Evolutionary conservation across 345 rosid genomes (phyloP).

Genomic region (Acer negundo): DNA sequence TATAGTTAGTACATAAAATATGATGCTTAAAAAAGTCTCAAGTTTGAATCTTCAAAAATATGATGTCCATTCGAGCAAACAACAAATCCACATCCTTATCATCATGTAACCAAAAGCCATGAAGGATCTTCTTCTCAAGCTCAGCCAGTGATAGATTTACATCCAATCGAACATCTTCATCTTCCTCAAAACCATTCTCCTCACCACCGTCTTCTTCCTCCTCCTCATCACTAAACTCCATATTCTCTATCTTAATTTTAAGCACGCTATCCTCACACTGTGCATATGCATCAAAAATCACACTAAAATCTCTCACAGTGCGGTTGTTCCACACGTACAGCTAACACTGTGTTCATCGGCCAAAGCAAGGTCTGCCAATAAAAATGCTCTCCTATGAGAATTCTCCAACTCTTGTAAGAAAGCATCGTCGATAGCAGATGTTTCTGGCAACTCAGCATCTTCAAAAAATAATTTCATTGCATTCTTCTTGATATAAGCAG

Average conservation of each 20-base stretch:
- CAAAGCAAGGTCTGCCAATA: constrained; percentile 57
- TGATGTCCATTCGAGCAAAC: constrained; percentile 81
- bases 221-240: constrained; percentile 69
- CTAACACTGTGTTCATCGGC: constrained; percentile 46
- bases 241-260: constrained; percentile 63
- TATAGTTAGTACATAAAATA: constrained; percentile 1
- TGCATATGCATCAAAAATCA: constrained; percentile 82
- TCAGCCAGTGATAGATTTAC: constrained; percentile 49
- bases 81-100: constrained; percentile 85
- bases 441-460: constrained; percentile 55
- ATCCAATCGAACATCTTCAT: constrained; percentile 72
- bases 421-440: constrained; percentile 46
- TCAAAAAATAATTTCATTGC: constrained; percentile 70
- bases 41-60: too few species aligned
- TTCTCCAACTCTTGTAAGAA: constrained; percentile 52
- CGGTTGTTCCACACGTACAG: constrained; percentile 60
- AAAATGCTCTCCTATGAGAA: constrained; percentile 56
- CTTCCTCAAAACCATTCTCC: constrained; percentile 52
- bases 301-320: constrained; percentile 84
- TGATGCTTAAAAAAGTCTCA: constrained; percentile 6
- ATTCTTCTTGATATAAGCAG: constrained; percentile 71
- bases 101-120: constrained; percentile 87
- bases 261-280: constrained; percentile 86
- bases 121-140: constrained; percentile 78
- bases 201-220: constrained; percentile 45